Base-by-base conservation (phyloP, 179 eudicot genomes). In the Patellifolia procumbens region DNA sequence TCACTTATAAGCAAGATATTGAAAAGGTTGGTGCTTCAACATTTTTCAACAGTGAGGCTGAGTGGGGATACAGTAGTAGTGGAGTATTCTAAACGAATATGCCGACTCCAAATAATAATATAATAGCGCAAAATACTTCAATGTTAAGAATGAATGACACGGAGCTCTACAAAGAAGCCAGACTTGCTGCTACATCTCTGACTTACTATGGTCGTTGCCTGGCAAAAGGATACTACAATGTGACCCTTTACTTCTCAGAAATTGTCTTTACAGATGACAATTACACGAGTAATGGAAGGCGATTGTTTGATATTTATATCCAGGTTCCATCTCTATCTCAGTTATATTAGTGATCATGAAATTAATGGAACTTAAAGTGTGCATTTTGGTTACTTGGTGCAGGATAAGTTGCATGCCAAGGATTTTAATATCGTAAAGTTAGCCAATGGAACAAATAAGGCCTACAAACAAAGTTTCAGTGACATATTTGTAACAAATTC, bases 191-290 rank as follows among this genome's bases (percentile, higher is more conserved):
- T 39, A 69, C 76, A 8, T 80, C 81, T 80, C 76, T 83, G 31
- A 80, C 86, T 46, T 82, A 82, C 60, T 82, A 82, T n/a, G 79
- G 81, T 26, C 78, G 67, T 53, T 82, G 84, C 67, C 68, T 82
- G 29, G 74, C 75, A 22, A 74, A 72, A 68, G 81, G 81, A 11
- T 69, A 70, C 52, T 82, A 82, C 68, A 37, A 5, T 49, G 55
- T 49, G 55, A 51, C 55, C 17, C 55, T 51, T 51, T 1, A 51
- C 55, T 51, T 51, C 55, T 51, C 55, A 11, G 55, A 51, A 51
- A 51, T 51, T 51, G 55, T 51, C 55, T 51, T 51, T 51, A 51
- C 55, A 13, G 55, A 51, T 13, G 55, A 11, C 20, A 51, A 51
- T 51, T 51, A 51, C 55, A 51, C 55, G 20, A 51, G 55, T 51